Evolutionary conservation across 2,329 filamentous ascomycete species (phyloP), one percentile per base, ranked within the genome.

Genomic region (Pseudogymnoascus sp.): DNA sequence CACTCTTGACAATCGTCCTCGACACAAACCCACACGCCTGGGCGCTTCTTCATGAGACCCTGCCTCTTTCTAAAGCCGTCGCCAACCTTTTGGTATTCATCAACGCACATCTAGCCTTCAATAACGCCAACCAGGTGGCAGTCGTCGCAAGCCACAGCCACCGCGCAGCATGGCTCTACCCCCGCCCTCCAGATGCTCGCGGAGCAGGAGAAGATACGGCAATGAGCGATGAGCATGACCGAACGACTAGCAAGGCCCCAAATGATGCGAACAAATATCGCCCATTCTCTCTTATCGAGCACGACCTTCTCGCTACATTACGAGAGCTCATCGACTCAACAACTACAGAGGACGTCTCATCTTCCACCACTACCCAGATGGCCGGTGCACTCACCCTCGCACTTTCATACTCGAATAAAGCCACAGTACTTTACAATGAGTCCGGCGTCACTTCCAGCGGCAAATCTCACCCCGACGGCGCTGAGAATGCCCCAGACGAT

Each of bases 1-100:
- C 93, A 11, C 86, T 99, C 36, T 85, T 97, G 60, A 88, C 91
- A 67, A 87, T 99, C 70, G 82, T 99, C 70, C 83, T 99, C 77
- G 94, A 99, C 78, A 97, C 93, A 26, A 99, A 99, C 73, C 94
- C 94, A 2, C 89, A 92, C 68, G 92, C 94, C 68, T 96, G 94
- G 94, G 86, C 90, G 5, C 81, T 90, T 63, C 83, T 97, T 47
- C 80, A 86, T 64, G 76, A 84, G 62, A 84, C 83, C 33, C 85
- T 97, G 6, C 85, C 93, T 29, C 83, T 99, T 64, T 89, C 89
- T 58, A 87, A 88, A 70, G 91, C 91, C 64, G 80, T 99, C 63
- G 90, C 93, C 64, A 88, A 93, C 75, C 83, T 97, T 65, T 87
- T 97, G 70, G 88, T 99, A 78, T 97, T 97, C 77, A 87, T 97